Evolutionary conservation across 352 stramenopile species (phyloP), one percentile per base, ranked within the genome.

Genomic region (Globisporangium rhizosaccharum): DNA sequence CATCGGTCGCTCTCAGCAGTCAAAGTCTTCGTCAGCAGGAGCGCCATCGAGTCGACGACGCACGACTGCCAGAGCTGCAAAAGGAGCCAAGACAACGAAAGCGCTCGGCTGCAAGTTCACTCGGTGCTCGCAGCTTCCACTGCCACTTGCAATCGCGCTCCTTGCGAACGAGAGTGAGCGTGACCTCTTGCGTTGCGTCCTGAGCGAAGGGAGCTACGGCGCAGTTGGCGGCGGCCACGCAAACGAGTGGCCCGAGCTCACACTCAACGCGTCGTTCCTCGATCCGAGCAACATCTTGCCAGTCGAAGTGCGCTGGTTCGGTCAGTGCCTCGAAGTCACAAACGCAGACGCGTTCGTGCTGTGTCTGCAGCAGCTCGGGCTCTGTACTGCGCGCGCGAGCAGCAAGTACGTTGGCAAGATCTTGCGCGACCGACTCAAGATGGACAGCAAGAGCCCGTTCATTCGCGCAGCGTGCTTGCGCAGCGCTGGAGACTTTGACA

Each of bases 141-240:
- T 90, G 1, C 77, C 80, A 20, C 69, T 90, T 14, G 76, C 58
- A 1, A 69, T 88, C 33, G 75, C 74, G 18, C 61, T 90, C 28
- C 71, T 90, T 9, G 77, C 80, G n/a, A 90, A 88, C 52, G 80
- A 85, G 52, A 76, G 55, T 8, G 77, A 90, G 55, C 70, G 76
- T 1, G 68, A 85, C 3, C 65, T 89, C 26, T 66, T 86, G 36
- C 64, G 59, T 25, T 75, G 56, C 6, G 61, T 75, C 0, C 25
- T 79, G 47, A 72, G 65, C 12, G 63, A 69, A 17, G 67, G 59
- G 36, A 56, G 59, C 53, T 61, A 61, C 47, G 58, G 54, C 1
- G 37, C 30, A n/a, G 45, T 39, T n/a, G 41, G 33, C 4, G 33
- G 51, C 41, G 41, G 50, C 1, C 48, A 62, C 18, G 59, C 52